These are phyloP conservation scores for Globisporangium nagaii DNA, from an alignment of 352 stramenopile species.

Conservation along the genomic window DNA sequence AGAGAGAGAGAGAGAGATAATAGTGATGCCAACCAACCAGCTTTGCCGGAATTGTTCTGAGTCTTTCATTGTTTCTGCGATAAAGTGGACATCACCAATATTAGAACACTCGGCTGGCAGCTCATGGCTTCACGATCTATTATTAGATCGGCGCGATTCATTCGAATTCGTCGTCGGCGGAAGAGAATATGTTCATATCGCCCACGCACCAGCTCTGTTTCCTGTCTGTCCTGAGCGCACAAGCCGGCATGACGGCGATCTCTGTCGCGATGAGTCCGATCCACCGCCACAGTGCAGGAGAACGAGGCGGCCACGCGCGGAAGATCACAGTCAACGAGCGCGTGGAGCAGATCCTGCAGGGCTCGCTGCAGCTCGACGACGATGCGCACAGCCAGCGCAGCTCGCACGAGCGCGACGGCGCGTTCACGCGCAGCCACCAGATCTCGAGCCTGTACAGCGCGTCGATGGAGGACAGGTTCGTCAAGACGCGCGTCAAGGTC, in stretches of 20 bases:
- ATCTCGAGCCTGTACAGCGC: slow-evolving; percentile 40
- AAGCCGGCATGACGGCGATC: neutral
- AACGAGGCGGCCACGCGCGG: slow-evolving; percentile 16
- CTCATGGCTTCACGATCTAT: no score
- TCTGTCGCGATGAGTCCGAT: slow-evolving; percentile 12
- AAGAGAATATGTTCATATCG: neutral
- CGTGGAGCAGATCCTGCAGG: slow-evolving; percentile 55
- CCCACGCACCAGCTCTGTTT: neutral
- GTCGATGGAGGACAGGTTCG: slow-evolving; percentile 40
- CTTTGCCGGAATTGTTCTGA: no score
- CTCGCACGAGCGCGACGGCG: slow-evolving; percentile 22
- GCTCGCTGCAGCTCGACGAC: slow-evolving; percentile 25
- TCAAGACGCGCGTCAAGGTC: slow-evolving; percentile 15
- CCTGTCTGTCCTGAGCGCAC: neutral
- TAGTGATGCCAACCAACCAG: no score
- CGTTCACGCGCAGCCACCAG: slow-evolving; percentile 31
- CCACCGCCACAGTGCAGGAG: neutral
- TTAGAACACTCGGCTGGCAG: no score
- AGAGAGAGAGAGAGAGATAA: no score
- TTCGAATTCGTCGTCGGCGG: no score
- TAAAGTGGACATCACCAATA: no score
- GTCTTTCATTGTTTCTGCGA: no score
- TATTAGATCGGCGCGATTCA: no score
- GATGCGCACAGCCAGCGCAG: slow-evolving; percentile 20
- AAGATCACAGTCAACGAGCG: slow-evolving; percentile 72